Percentiles rank a stretch among this genome's conserved stretches.
phyloP scores from a whole-genome alignment of 768 basidiomycete genomes.

The Trametes gibbosa region DNA sequence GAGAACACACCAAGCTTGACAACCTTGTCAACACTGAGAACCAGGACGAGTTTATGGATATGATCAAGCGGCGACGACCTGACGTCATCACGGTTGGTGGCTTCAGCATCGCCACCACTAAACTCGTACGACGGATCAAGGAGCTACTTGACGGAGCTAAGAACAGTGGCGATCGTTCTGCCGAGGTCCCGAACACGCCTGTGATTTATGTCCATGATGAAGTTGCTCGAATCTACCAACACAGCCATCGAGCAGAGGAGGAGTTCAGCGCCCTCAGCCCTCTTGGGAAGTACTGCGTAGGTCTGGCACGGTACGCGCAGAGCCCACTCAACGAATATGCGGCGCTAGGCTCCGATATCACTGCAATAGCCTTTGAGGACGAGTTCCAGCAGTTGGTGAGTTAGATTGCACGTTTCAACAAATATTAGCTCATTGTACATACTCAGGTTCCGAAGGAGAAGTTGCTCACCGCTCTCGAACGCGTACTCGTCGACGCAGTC shows the following conservation, averaged over 20 bases:
- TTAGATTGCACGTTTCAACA: neutral
- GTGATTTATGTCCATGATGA: conserved; percentile 88
- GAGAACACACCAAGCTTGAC: conserved; percentile 88
- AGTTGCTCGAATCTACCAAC: conserved; percentile 90
- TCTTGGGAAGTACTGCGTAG: conserved; percentile 89
- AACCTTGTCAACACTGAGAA: conserved; percentile 73
- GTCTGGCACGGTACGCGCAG: conserved; percentile 89
- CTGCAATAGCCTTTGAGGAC: conserved; percentile 79
- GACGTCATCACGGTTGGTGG: conserved; percentile 90
- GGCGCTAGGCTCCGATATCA: conserved; percentile 81
- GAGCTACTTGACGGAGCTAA: conserved; percentile 38
- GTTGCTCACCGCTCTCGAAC: conserved; percentile 75
- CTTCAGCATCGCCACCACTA: conserved; percentile 77
- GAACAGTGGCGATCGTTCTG: conserved; percentile 13
- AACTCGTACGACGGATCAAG: conserved; percentile 64
- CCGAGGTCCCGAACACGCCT: conserved; percentile 45
- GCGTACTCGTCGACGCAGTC: conserved; percentile 83
- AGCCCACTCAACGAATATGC: conserved; percentile 94
- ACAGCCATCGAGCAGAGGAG: conserved; percentile 77
- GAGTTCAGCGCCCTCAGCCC: conserved; percentile 80
- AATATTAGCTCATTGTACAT: conserved; percentile 1
- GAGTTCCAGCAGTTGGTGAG: conserved; percentile 77
- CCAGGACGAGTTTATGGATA: conserved; percentile 71
- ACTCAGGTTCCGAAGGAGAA: conserved; percentile 82
- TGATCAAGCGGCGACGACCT: conserved; percentile 80